These are phyloP conservation scores for Bremia lactucae DNA, from an alignment of 352 stramenopile species.

Conservation along the genomic window DNA sequence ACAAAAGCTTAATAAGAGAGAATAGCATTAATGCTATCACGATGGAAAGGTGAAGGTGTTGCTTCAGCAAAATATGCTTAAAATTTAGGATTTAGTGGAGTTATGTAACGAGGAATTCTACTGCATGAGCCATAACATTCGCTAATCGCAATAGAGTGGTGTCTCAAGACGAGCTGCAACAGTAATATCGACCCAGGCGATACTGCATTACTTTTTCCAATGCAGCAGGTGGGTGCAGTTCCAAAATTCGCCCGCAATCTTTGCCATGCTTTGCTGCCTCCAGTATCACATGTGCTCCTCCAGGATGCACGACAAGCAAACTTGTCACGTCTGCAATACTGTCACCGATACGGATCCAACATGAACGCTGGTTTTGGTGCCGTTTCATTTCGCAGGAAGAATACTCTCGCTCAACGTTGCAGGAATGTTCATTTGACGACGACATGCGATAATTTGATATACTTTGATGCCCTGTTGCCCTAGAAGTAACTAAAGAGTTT, in stretches of 20 bases:
- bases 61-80: no score
- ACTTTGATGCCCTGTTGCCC: constrained; percentile 21
- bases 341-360: constrained; percentile 85
- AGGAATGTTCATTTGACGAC: constrained; percentile 19
- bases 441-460: no score
- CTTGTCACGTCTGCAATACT: constrained; percentile 88
- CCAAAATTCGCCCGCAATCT: constrained; percentile 44
- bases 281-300: constrained; percentile 57
- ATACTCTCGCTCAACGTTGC: constrained; percentile 45
- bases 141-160: background rate
- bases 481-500: constrained; percentile 15
- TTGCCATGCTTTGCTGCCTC: constrained; percentile 37
- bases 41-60: background rate
- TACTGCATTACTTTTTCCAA: constrained; percentile 41
- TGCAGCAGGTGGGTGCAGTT: constrained; percentile 37
- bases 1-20: constrained; percentile 43
- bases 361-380: constrained; percentile 72
- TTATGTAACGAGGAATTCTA: no score
- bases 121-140: background rate
- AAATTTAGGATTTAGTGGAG: no score
- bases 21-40: constrained; percentile 10
- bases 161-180: constrained; percentile 33
- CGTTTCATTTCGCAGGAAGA: constrained; percentile 84
- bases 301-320: constrained; percentile 82
- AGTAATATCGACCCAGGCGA: constrained; percentile 50